A percentile compares a stretch with the other conserved stretches of the same genome.
These are phyloP conservation scores for Nymphaea thermarum DNA, from an alignment of 164 flowering plant genomes.

Conservation along the genomic window DNA sequence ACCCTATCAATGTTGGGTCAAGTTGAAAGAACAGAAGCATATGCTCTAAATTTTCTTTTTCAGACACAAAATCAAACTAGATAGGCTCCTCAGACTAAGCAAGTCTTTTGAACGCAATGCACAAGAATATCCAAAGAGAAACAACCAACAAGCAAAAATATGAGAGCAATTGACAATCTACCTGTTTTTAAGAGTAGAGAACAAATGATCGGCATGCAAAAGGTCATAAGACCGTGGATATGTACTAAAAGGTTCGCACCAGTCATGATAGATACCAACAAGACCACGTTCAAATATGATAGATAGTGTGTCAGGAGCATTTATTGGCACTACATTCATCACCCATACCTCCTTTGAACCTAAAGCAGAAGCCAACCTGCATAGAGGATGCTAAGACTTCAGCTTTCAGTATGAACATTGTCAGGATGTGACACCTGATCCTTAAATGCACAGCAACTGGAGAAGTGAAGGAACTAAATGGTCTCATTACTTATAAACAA, in stretches of 20 bases:
- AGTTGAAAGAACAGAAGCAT: too few species aligned
- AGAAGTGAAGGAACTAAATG: too few species aligned
- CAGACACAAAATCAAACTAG: too few species aligned
- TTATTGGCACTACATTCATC: constrained; percentile 82
- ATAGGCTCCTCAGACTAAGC: too few species aligned
- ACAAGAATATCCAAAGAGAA: too few species aligned
- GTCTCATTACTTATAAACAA: too few species aligned
- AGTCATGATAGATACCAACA: constrained; percentile 80
- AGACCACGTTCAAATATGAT: constrained; percentile 86
- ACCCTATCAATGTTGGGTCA: too few species aligned
- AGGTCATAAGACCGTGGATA: constrained; percentile 94
- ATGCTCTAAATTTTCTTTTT: too few species aligned
- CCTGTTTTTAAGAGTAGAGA: constrained; percentile 88
- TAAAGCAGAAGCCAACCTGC: constrained; percentile 92
- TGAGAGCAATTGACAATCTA: constrained; percentile 3
- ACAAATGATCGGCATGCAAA: constrained; percentile 89
- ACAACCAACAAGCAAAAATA: too few species aligned
- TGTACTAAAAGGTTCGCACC: constrained; percentile 92
- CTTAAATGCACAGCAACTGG: too few species aligned
- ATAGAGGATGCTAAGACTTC: not conserved
- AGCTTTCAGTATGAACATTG: not conserved
- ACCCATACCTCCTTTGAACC: constrained; percentile 72
- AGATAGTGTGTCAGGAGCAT: constrained; percentile 89
- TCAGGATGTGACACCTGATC: too few species aligned
- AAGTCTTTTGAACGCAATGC: too few species aligned